Base-by-base conservation (phyloP, 2,329 filamentous ascomycete genomes). In the Aspergillus luchuensis region DNA sequence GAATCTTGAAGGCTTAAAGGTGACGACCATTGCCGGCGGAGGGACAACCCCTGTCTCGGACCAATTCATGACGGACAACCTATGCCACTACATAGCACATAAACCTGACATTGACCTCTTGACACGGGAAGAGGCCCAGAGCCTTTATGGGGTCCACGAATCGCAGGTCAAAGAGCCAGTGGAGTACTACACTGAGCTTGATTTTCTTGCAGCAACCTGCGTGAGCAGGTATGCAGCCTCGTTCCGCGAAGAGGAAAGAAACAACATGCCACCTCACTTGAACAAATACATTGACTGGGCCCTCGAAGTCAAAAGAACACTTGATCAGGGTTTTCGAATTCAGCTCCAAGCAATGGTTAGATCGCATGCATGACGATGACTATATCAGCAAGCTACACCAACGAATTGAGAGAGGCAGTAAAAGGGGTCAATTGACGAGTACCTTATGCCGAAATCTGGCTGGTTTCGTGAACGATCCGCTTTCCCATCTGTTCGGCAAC, bases 121-220 rank as follows among this genome's bases (percentile, higher is more conserved):
- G 6, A n/a, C 13, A 13, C 15, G 11, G 5, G 10, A 13, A 3
- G 39, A 41, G 11, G 28, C 43, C 15, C 8, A 10, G 17, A 23
- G 15, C 5, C 39, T 45, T 4, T 56, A 45, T 6, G 39, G 23
- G 3, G 19, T 0, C 6, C 5, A 47, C 17, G n/a, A 36, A 3
- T 30, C 43, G 2, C 39, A 56, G 17, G 15, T 43, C 10, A 8
- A 1, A 33, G 39, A 30, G n/a, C 50, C 38, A 10, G 39, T 48
- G 13, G 39, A 54, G 49, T 23, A 54, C 21, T 38, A 48, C n/a
- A 52, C 28, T 11, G 57, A 58, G 15, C 36, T 58, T 19, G 57
- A 58, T 13, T 58, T 58, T 25, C 49, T 58, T n/a, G 50, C 41
- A 8, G 33, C 41, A 13, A 30, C 28, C 4, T 54, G 17, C 10